Conservation (phyloP, 2,329 filamentous ascomycete genomes). For the Chaetothyriales sp. region DNA sequence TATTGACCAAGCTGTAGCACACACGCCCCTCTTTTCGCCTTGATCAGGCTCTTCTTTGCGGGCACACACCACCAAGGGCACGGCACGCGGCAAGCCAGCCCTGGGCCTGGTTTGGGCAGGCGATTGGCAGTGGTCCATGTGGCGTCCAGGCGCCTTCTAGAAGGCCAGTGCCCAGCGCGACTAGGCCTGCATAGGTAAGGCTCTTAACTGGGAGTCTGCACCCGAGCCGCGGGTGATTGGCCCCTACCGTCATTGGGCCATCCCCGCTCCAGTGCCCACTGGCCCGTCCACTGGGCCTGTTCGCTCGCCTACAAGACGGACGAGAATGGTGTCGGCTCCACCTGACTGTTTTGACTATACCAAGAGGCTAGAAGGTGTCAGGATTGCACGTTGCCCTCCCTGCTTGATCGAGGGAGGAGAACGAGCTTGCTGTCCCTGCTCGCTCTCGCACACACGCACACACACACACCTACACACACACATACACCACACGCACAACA, state of each 20-base stretch:
- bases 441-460: not conserved
- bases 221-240: not conserved
- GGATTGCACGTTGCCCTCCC: not conserved
- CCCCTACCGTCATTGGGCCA: not conserved
- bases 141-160: not conserved
- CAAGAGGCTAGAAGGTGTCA: not conserved
- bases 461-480: no score
- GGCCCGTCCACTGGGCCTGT: not conserved
- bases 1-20: not conserved
- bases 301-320: not conserved
- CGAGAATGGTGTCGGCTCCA: not conserved
- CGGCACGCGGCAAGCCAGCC: not conserved
- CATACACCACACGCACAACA: no score
- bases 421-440: not conserved
- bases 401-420: not conserved
- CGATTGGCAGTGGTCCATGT: not conserved
- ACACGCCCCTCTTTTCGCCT: not conserved
- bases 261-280: not conserved
- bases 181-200: not conserved
- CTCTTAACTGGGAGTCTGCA: not conserved
- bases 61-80: not conserved
- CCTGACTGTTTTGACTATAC: not conserved
- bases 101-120: not conserved
- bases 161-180: not conserved
- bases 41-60: not conserved